A percentile compares a stretch with the other conserved stretches of the same genome.
Conservation (phyloP, 352 stramenopile genomes). For the Phytophthora melonis region DNA sequence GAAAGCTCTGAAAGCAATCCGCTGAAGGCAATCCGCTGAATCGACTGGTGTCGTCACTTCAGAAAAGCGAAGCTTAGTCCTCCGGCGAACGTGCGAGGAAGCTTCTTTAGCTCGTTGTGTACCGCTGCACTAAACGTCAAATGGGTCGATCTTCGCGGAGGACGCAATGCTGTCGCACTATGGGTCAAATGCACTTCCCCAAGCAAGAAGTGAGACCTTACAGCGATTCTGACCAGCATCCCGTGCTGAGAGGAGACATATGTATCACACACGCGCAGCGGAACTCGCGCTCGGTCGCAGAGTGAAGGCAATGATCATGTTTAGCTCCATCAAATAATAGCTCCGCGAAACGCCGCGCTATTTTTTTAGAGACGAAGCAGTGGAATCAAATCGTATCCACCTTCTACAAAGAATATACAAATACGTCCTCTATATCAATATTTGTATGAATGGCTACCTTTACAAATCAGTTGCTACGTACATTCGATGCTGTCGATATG, state of each 20-base stretch:
- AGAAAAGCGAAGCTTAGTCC: too few species aligned
- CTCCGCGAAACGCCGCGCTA: neutral
- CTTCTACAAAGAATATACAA: neutral
- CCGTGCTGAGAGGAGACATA: neutral
- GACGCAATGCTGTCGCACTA: neutral
- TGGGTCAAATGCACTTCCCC: neutral
- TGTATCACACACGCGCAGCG: neutral
- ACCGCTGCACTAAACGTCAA: too few species aligned
- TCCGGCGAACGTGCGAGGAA: too few species aligned
- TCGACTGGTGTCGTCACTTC: too few species aligned
- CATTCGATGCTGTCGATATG: too few species aligned
- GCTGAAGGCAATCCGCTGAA: too few species aligned
- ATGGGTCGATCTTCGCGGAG: too few species aligned
- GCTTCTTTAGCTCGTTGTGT: too few species aligned
- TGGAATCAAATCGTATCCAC: neutral
- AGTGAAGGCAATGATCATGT: neutral
- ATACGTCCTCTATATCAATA: neutral
- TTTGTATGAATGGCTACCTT: too few species aligned
- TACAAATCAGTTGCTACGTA: too few species aligned
- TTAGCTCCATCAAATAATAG: neutral
- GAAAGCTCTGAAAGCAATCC: too few species aligned
- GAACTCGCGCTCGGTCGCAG: neutral
- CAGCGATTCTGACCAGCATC: neutral
- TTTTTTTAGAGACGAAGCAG: neutral
- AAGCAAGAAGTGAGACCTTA: constrained; percentile 1